These are phyloP conservation scores for Epichloe sibirici DNA, from an alignment of 2,329 filamentous ascomycete species.

Conservation along the genomic window DNA sequence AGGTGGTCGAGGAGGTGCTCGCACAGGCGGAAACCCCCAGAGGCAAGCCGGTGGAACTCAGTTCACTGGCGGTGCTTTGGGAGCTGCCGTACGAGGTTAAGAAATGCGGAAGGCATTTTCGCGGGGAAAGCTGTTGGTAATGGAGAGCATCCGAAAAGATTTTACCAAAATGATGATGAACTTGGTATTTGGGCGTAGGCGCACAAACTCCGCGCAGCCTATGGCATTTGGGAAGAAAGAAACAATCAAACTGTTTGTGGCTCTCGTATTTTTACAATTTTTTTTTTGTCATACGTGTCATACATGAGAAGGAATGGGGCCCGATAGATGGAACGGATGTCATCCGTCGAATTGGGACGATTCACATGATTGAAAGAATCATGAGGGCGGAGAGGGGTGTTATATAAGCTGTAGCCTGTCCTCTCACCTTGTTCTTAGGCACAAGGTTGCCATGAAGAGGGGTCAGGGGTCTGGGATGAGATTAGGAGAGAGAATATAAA, in stretches of 20 bases:
- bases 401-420: background rate
- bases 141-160: background rate
- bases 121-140: background rate
- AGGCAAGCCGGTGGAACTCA: constrained; percentile 62
- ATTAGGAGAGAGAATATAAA: background rate
- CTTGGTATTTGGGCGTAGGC: constrained; percentile 3
- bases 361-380: constrained; percentile 1
- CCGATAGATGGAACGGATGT: background rate
- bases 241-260: background rate
- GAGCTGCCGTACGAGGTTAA: constrained; percentile 52
- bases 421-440: background rate
- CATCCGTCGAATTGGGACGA: background rate
- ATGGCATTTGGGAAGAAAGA: background rate
- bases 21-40: constrained; percentile 45
- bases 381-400: background rate
- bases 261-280: background rate
- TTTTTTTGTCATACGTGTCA: background rate
- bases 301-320: background rate
- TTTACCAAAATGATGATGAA: background rate
- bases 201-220: constrained; percentile 1
- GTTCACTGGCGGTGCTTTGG: constrained; percentile 71
- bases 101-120: background rate
- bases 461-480: no score
- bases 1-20: constrained; percentile 48
- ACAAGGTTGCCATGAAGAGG: background rate